A percentile compares a stretch with the other conserved stretches of the same genome.
Evolutionary conservation across 2,329 filamentous ascomycete species (phyloP).

Genomic region (Septoria petroselini): DNA sequence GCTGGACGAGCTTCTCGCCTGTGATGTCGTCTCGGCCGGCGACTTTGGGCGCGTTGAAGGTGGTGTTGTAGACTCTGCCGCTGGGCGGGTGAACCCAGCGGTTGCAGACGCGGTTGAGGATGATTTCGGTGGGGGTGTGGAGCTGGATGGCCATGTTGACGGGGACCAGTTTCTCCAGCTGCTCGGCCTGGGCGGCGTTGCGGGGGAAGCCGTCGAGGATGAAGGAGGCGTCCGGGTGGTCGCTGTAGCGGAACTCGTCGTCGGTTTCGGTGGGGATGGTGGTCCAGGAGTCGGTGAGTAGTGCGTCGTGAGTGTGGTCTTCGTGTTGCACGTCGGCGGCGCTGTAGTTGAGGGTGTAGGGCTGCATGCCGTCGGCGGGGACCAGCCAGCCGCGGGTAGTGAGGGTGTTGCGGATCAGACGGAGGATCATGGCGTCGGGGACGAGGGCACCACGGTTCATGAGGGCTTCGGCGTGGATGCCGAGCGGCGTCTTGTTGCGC

Average conservation of each 20-base stretch:
- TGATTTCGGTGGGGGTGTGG: constrained; percentile 78
- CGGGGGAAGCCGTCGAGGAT: constrained; percentile 95
- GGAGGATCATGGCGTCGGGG: constrained; percentile 84
- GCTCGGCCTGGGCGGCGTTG: constrained; percentile 73
- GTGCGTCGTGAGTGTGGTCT: constrained; percentile 22
- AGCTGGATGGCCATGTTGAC: constrained; percentile 91
- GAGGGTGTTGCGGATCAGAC: constrained; percentile 87
- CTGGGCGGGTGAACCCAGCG: constrained; percentile 92
- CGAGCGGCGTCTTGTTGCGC: constrained; percentile 77
- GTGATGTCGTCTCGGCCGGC: constrained; percentile 84
- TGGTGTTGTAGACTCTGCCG: constrained; percentile 90
- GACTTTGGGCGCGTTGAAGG: constrained; percentile 81
- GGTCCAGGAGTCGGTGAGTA: constrained; percentile 39
- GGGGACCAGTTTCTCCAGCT: constrained; percentile 77
- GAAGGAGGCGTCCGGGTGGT: constrained; percentile 79
- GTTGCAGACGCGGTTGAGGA: constrained; percentile 83
- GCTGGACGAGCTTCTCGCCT: constrained; percentile 76
- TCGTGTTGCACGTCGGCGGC: constrained; percentile 33
- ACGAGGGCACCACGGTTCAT: constrained; percentile 91
- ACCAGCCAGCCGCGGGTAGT: constrained; percentile 77
- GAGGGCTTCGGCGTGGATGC: constrained; percentile 82
- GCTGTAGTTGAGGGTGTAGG: constrained; percentile 45
- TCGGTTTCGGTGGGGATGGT: constrained; percentile 37
- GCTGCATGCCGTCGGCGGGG: constrained; percentile 41
- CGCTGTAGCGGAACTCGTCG: constrained; percentile 50